phyloP scores from a whole-genome alignment of 176 grass and related monocot genomes.

The Oryza longistaminata region DNA sequence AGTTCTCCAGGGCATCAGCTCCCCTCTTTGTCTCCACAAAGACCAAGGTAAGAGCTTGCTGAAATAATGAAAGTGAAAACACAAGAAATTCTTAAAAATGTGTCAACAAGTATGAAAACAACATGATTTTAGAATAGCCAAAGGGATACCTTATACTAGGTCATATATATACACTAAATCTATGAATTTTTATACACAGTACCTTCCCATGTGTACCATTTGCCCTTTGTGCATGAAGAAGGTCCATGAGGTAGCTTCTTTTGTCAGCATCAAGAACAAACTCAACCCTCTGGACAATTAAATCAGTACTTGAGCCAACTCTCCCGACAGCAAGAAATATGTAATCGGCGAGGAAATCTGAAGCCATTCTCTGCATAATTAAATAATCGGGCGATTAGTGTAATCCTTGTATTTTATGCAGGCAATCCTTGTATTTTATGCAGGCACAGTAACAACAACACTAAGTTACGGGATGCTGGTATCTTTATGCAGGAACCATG shows the following conservation, averaged over 20 bases:
- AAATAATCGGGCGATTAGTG: neutral
- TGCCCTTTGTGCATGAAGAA: constrained; percentile 84
- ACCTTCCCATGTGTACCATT: constrained; percentile 85
- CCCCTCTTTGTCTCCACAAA: constrained; percentile 98
- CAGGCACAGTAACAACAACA: neutral
- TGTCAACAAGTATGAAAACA: neutral
- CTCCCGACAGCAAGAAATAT: constrained; percentile 98
- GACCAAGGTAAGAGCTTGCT: constrained; percentile 86
- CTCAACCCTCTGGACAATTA: constrained; percentile 91
- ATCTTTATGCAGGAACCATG: neutral
- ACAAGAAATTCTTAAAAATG: neutral
- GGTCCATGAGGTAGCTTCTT: constrained; percentile 94
- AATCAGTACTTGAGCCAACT: constrained; percentile 96
- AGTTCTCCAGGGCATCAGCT: constrained; percentile 91
- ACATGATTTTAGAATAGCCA: neutral
- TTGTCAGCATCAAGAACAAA: constrained; percentile 92
- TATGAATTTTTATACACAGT: neutral
- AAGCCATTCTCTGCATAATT: constrained; percentile 63
- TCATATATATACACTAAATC: neutral
- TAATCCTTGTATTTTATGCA: neutral
- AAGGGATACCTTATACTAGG: neutral
- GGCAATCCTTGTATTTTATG: neutral
- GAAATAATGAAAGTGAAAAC: constrained; percentile 1
- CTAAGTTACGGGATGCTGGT: neutral
- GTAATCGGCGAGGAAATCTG: constrained; percentile 83